Percentiles rank a stretch among this genome's conserved stretches.
Conservation (phyloP, 1,284 basidiomycete genomes). For the Austropuccinia psidii region DNA sequence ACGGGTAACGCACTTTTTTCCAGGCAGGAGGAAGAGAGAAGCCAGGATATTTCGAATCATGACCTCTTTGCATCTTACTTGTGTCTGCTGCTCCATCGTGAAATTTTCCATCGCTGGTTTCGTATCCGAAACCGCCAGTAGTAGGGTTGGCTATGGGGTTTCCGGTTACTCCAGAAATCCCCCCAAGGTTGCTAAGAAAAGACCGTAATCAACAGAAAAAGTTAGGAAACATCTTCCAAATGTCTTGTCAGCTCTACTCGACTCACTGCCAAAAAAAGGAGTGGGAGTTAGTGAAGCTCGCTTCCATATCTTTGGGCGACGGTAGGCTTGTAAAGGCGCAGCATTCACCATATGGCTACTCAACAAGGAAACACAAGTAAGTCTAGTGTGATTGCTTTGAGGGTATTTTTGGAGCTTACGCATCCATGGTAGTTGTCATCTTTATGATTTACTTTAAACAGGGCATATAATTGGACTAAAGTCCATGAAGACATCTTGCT, state of each 20-base stretch:
- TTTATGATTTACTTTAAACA: constrained; percentile 16
- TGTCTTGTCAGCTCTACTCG: not conserved
- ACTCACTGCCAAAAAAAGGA: constrained; percentile 34
- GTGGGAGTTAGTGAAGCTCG: constrained; percentile 21
- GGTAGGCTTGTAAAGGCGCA: constrained; percentile 18
- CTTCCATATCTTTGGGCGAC: constrained; percentile 7
- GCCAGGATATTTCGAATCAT: constrained; percentile 12
- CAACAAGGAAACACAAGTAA: not conserved
- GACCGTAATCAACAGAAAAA: not conserved
- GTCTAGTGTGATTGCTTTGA: not conserved
- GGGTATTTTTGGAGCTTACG: not conserved
- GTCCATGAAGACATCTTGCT: not conserved
- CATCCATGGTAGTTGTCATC: constrained; percentile 28
- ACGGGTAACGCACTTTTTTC: not conserved
- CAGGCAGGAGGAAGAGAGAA: constrained; percentile 5
- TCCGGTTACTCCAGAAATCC: not conserved
- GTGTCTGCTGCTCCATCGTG: not conserved
- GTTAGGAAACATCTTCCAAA: not conserved
- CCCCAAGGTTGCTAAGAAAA: not conserved
- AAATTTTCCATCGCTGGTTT: constrained; percentile 24
- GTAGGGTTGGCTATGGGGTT: constrained; percentile 17
- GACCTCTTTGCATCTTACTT: not conserved
- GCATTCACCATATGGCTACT: constrained; percentile 27
- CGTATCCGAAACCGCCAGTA: constrained; percentile 10
- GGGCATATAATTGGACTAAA: constrained; percentile 22